A percentile compares a stretch with the other conserved stretches of the same genome.
Conservation (phyloP, 2,329 filamentous ascomycete species). For the Aspergillus niger region DNA sequence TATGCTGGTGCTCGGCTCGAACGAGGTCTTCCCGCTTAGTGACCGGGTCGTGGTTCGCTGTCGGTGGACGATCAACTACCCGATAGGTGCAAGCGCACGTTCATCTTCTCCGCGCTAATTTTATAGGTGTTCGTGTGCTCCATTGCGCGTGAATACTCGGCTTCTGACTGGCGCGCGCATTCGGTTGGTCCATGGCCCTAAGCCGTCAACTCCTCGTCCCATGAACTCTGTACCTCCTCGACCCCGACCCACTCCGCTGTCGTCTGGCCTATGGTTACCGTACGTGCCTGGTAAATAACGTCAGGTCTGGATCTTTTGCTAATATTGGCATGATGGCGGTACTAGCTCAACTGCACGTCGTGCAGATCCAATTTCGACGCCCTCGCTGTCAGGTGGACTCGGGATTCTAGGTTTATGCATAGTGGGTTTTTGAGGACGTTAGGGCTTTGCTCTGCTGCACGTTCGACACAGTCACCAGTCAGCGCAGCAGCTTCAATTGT, state of each 20-base stretch:
- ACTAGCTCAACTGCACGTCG: constrained; percentile 1
- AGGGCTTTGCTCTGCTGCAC: constrained; percentile 9
- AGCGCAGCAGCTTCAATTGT: not conserved
- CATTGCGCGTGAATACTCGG: constrained; percentile 6
- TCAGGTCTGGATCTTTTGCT: constrained; percentile 3
- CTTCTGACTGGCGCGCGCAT: constrained; percentile 7
- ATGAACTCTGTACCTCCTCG: constrained; percentile 4
- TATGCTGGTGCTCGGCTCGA: not conserved
- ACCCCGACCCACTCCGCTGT: not conserved
- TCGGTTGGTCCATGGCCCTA: not conserved
- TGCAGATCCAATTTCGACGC: constrained; percentile 16
- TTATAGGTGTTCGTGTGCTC: constrained; percentile 7
- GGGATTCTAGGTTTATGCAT: constrained; percentile 14
- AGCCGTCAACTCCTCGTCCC: not conserved
- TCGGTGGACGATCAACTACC: constrained; percentile 12
- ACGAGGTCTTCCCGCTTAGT: not conserved
- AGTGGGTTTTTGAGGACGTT: constrained; percentile 10
- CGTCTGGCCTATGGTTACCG: constrained; percentile 5
- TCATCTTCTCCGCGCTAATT: constrained; percentile 10
- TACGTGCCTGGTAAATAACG: not conserved
- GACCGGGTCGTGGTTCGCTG: constrained; percentile 7
- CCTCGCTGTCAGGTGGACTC: constrained; percentile 16
- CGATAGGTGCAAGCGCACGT: constrained; percentile 5
- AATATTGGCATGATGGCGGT: constrained; percentile 2
- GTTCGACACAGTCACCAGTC: constrained; percentile 6